Conservation (phyloP, 108 stramenopile genomes). For the Mayamaea pseudoterrestris region DNA sequence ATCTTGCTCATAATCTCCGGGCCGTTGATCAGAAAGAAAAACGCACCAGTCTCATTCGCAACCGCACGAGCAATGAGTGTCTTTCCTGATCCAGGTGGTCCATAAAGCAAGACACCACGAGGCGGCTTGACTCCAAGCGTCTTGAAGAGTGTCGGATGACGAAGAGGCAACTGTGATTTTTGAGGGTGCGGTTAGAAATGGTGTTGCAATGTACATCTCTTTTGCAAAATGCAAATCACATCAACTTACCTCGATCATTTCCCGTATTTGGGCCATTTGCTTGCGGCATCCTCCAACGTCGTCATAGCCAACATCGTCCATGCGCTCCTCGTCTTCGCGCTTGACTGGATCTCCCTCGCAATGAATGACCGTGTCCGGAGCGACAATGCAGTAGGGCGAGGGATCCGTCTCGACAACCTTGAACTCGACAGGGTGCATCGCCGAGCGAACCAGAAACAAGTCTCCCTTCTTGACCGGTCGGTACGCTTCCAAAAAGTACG, state of each 20-base stretch:
- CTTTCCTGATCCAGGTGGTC: conserved; percentile 99
- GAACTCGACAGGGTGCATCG: conserved; percentile 99
- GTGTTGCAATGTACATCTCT: too few relatives aligned
- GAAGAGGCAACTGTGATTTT: conserved; percentile 94
- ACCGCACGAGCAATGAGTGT: conserved; percentile 98
- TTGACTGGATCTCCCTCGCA: conserved; percentile 99
- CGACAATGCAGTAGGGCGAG: conserved; percentile 93
- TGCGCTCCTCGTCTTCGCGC: conserved; percentile 96
- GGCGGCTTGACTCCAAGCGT: conserved; percentile 99
- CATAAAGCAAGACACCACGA: conserved; percentile 97
- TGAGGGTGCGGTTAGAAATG: too few relatives aligned
- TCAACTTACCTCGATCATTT: conserved; percentile 99
- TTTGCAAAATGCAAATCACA: too few relatives aligned
- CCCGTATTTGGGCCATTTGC: conserved; percentile 98
- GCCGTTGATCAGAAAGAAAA: conserved; percentile 99
- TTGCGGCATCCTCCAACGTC: conserved; percentile 98
- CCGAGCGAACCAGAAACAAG: conserved; percentile 92
- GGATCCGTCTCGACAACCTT: conserved; percentile 99
- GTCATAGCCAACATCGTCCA: conserved; percentile 99
- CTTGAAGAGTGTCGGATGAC: conserved; percentile 98
- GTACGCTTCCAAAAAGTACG: conserved; percentile 99
- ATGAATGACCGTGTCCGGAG: conserved; percentile 98
- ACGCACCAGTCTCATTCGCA: conserved; percentile 99
- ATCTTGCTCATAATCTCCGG: conserved; percentile 99
- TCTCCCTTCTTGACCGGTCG: conserved; percentile 99